A percentile compares a stretch with the other conserved stretches of the same genome.
Evolutionary conservation across 805 yeast species (phyloP).

Genomic region (Zygotorulaspora florentina): DNA sequence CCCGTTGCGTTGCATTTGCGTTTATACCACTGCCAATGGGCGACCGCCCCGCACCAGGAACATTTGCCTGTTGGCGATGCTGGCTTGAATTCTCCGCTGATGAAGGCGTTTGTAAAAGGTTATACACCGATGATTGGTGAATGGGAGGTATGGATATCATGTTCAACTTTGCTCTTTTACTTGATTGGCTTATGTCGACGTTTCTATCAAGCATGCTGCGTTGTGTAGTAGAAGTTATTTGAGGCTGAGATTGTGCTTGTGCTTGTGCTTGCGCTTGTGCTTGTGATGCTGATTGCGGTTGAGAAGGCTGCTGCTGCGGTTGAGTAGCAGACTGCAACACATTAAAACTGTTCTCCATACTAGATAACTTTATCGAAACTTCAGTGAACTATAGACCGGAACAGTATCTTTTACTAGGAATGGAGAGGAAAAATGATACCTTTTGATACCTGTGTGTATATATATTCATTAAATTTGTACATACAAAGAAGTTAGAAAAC

Average conservation of each 20-base stretch:
- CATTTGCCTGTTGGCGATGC: neutral
- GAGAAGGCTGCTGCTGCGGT: neutral
- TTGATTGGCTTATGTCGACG: neutral
- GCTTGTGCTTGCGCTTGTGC: neutral
- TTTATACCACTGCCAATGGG: neutral
- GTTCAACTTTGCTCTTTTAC: neutral
- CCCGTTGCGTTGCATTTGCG: neutral
- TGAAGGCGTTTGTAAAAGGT: constrained; percentile 10
- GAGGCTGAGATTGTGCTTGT: neutral
- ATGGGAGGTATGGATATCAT: constrained; percentile 1
- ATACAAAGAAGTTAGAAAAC: too few species aligned
- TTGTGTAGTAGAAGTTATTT: neutral
- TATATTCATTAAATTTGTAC: neutral
- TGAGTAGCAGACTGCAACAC: neutral
- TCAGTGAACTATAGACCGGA: neutral
- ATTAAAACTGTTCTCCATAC: neutral
- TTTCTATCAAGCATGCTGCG: neutral
- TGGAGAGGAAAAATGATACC: neutral
- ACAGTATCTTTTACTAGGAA: too few species aligned
- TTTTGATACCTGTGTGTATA: neutral
- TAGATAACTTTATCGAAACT: neutral
- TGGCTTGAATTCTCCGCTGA: neutral
- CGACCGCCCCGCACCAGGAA: neutral
- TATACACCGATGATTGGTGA: constrained; percentile 15
- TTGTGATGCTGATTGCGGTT: neutral